A percentile compares a stretch with the other conserved stretches of the same genome.
Evolutionary conservation across 495 filamentous ascomycete species (phyloP).

Genomic region (Daldinia decipiens): DNA sequence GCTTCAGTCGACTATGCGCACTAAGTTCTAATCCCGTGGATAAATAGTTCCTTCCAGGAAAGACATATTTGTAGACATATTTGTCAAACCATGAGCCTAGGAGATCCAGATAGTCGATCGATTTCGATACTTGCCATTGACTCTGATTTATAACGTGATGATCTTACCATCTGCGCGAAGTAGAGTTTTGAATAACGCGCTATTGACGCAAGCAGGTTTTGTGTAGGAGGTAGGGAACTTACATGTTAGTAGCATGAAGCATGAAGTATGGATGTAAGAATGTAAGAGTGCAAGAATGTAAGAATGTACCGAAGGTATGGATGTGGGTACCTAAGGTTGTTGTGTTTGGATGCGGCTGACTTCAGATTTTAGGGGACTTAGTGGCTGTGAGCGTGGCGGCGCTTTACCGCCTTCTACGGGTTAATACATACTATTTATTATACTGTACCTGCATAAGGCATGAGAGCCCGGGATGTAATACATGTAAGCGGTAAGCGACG

Average conservation of each 20-base stretch:
- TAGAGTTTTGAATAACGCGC: constrained; percentile 6
- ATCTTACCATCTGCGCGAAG: constrained; percentile 19
- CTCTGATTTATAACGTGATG: constrained; percentile 27
- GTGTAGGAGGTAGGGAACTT: background rate
- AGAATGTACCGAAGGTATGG: no score
- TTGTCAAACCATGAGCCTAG: constrained; percentile 11
- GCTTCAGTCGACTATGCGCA: constrained; percentile 17
- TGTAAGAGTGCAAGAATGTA: no score
- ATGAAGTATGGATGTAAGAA: no score
- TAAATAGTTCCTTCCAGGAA: background rate
- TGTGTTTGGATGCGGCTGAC: constrained; percentile 34
- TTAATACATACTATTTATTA: constrained; percentile 7
- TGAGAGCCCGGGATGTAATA: background rate
- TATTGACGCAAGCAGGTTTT: background rate
- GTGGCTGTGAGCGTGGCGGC: background rate
- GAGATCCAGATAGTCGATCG: background rate
- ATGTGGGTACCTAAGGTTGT: background rate
- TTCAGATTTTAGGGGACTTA: constrained; percentile 11
- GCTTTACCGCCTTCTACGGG: background rate
- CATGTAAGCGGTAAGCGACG: background rate
- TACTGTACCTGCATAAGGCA: constrained; percentile 12
- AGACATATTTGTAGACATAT: constrained; percentile 1
- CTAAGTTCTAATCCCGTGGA: background rate
- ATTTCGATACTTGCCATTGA: constrained; percentile 8
- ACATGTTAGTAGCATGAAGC: background rate